Percentiles rank a stretch among this genome's conserved stretches.
Conservation (phyloP, 2,329 filamentous ascomycete genomes). For the Truncatella angustata region DNA sequence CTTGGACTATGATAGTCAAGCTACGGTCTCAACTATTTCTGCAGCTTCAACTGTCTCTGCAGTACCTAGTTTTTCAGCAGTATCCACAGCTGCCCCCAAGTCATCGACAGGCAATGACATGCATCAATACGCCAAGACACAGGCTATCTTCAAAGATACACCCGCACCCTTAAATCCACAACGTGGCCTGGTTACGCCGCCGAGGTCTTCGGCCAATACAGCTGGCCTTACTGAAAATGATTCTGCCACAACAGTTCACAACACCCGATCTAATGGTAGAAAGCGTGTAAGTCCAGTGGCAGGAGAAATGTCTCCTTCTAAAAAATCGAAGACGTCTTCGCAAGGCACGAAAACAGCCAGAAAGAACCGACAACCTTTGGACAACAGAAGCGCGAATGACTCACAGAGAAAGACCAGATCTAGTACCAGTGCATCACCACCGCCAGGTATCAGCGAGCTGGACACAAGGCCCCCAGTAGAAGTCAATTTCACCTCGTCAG, state of each 20-base stretch:
- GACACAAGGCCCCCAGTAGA: not conserved
- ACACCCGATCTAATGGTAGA: not conserved
- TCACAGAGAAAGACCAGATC: constrained; percentile 1
- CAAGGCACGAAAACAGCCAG: too few relatives aligned
- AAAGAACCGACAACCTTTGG: not conserved
- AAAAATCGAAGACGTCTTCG: not conserved
- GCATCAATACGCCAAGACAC: not conserved
- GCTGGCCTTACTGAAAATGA: not conserved
- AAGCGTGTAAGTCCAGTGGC: not conserved
- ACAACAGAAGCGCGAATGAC: not conserved
- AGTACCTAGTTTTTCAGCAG: not conserved
- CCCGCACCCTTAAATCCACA: not conserved
- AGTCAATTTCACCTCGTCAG: not conserved
- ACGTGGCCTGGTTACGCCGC: not conserved
- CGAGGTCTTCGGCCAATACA: not conserved
- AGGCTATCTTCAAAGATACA: not conserved
- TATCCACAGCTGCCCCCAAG: not conserved
- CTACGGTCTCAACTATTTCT: not conserved
- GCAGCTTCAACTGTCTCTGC: not conserved
- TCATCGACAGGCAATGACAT: not conserved
- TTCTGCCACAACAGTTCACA: not conserved
- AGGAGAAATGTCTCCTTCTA: not conserved
- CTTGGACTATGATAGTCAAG: constrained; percentile 21
- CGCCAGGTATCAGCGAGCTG: not conserved
- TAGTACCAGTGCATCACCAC: not conserved